Conservation (phyloP, 495 filamentous ascomycete species). For the Xanthoparmelia taractica region DNA sequence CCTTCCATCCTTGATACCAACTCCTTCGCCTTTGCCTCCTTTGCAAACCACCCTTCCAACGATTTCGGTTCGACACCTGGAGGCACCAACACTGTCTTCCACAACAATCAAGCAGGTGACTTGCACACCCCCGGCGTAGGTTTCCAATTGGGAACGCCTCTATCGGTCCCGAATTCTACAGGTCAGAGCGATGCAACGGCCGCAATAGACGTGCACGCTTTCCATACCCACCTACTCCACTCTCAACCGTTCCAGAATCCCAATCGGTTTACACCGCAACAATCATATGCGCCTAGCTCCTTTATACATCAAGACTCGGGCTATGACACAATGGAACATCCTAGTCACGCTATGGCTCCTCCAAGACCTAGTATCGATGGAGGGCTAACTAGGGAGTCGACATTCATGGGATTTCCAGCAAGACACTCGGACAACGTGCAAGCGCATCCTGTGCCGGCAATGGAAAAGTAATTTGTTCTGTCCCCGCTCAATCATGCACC, state of each 20-base stretch:
- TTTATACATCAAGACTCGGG: constrained; percentile 69
- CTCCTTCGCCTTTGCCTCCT: constrained; percentile 67
- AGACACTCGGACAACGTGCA: constrained; percentile 28
- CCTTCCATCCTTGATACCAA: constrained; percentile 80
- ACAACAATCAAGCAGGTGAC: constrained; percentile 71
- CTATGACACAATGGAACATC: constrained; percentile 68
- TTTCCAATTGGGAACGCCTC: constrained; percentile 71
- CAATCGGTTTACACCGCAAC: constrained; percentile 61
- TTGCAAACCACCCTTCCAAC: constrained; percentile 69
- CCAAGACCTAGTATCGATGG: constrained; percentile 40
- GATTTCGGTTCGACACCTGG: constrained; percentile 88
- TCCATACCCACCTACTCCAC: constrained; percentile 52
- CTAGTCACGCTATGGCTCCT: constrained; percentile 51
- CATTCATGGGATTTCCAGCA: constrained; percentile 30
- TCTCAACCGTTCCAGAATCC: constrained; percentile 64
- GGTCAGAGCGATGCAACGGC: constrained; percentile 47
- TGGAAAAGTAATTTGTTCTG: constrained; percentile 37
- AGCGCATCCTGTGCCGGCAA: constrained; percentile 35
- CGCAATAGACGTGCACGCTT: constrained; percentile 48
- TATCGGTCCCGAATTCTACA: constrained; percentile 68
- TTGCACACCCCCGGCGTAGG: constrained; percentile 77
- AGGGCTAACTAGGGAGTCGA: constrained; percentile 35
- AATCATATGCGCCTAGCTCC: constrained; percentile 67
- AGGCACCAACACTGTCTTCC: constrained; percentile 69
- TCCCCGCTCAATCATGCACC: constrained; percentile 36